Conservation (phyloP, 2,329 filamentous ascomycete genomes). For the Verticillium klebahnii region DNA sequence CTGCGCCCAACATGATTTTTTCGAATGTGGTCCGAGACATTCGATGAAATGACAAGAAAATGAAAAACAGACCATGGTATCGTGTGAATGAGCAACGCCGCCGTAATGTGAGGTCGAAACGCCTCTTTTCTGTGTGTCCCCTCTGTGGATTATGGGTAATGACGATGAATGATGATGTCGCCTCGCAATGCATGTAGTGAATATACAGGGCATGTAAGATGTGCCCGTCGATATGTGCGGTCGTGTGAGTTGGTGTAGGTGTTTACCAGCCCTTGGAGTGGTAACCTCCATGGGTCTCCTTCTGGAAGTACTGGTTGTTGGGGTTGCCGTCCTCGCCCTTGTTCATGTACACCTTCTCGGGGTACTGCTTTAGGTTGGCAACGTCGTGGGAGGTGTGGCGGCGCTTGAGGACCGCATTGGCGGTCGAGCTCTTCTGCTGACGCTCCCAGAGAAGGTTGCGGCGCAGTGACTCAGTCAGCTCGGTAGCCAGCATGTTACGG, state of each 20-base stretch:
- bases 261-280: constrained; percentile 78
- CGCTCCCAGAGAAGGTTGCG: constrained; percentile 93
- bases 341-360: constrained; percentile 59
- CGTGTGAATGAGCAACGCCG: constrained; percentile 6
- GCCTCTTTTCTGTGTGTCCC: background rate
- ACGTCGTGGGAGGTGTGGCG: constrained; percentile 89
- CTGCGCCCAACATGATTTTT: constrained; percentile 6
- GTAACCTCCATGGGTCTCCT: constrained; percentile 74
- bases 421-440: constrained; percentile 87
- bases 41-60: background rate
- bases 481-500: constrained; percentile 91
- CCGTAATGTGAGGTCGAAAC: background rate
- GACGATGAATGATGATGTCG: constrained; percentile 4
- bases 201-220: constrained; percentile 1
- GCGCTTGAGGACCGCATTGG: constrained; percentile 83
- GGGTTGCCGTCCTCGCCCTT: constrained; percentile 59
- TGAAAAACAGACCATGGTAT: constrained; percentile 15
- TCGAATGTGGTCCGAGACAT: constrained; percentile 4
- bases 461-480: constrained; percentile 87
- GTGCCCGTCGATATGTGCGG: constrained; percentile 9
- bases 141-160: background rate
- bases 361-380: constrained; percentile 79
- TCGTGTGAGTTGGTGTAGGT: background rate
- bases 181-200: constrained; percentile 12
- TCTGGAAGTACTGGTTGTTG: constrained; percentile 78